Base-by-base conservation (phyloP, 768 basidiomycete genomes). In the Tricholoma saponaceum region DNA sequence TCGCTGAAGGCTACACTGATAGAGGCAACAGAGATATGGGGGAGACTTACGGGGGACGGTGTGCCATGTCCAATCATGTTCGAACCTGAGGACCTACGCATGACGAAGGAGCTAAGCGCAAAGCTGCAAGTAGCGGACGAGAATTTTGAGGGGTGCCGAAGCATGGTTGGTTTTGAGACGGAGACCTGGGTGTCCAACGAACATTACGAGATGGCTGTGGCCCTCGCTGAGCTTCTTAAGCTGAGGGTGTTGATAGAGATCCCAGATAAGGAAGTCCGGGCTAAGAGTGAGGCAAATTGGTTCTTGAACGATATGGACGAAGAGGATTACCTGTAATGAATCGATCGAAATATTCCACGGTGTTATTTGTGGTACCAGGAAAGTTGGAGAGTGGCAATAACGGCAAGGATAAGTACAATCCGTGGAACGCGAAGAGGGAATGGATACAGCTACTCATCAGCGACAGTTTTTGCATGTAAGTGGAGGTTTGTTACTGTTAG, bases 151-250 rank as follows among this genome's bases (percentile, higher is more conserved):
- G 26, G 1, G 35, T 61, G 18, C 5, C 67, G 55, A 56, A 28
- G 23, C 60, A 63, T 67, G 56, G 44, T 67, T 50, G 71, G 70
- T 44, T 60, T 69, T 47, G 74, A 58, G 62, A 8, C 55, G 63
- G 72, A 76, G 60, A 65, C 56, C 50, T 78, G 74, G 75, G 72
- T 78, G 62, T 62, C 72, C 43, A 62, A 12, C 56, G 69, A 74
- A 47, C 43, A 70, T 62, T 76, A 75, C 64, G 65, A 69, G 65
- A 46, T 47, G 62, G 71, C 70, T 59, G 57, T 66, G 71, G 66
- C 63, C 16, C 57, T 60, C 66, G 58, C 62, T 51, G 55, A 60
- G 56, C 55, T 61, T 52, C 68, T 32, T 4, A 51, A 51, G 51
- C 6, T 28, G 51, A 18, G 4, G 28, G n/a, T 51, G 46, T 50